These are phyloP conservation scores for Aspergillus clavatus DNA, from an alignment of 2,329 filamentous ascomycete genomes.

Conservation along the genomic window DNA sequence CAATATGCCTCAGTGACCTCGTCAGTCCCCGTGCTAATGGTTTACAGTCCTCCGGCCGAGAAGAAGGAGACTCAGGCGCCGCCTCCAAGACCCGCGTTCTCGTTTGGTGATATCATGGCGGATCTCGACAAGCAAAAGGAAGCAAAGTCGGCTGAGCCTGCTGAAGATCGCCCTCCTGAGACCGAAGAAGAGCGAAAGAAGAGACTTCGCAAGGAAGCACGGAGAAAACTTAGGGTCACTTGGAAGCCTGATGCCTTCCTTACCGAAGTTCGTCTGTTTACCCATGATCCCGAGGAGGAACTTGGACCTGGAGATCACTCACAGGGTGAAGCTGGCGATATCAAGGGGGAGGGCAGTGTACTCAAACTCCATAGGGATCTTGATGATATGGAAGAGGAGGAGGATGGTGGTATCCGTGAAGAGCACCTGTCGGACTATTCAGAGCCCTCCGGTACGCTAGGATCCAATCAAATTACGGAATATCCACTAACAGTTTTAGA, in stretches of 20 bases:
- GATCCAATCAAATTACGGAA: not conserved
- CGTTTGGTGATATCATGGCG: conserved; percentile 47
- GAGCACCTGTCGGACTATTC: conserved; percentile 35
- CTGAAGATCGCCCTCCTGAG: conserved; percentile 52
- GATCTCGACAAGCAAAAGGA: conserved; percentile 54
- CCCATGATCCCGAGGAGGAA: conserved; percentile 60
- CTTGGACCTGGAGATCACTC: conserved; percentile 55
- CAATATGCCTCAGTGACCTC: not conserved
- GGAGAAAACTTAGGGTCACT: conserved; percentile 56
- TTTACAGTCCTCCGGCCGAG: conserved; percentile 26
- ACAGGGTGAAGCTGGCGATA: conserved; percentile 55
- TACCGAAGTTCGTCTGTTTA: conserved; percentile 55
- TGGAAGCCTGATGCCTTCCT: conserved; percentile 57
- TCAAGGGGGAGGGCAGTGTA: conserved; percentile 52
- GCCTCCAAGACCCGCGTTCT: conserved; percentile 41
- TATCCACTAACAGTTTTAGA: conserved; percentile 21
- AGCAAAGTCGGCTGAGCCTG: conserved; percentile 46
- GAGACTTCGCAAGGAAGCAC: conserved; percentile 56
- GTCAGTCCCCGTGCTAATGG: conserved; percentile 14
- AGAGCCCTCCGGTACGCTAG: conserved; percentile 30
- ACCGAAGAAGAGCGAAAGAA: conserved; percentile 57
- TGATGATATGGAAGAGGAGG: conserved; percentile 57
- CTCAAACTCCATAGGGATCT: conserved; percentile 50
- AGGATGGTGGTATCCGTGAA: conserved; percentile 47
- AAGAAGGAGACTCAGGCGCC: conserved; percentile 34